These are phyloP conservation scores for Mycena metata DNA, from an alignment of 768 basidiomycete species.

Conservation along the genomic window DNA sequence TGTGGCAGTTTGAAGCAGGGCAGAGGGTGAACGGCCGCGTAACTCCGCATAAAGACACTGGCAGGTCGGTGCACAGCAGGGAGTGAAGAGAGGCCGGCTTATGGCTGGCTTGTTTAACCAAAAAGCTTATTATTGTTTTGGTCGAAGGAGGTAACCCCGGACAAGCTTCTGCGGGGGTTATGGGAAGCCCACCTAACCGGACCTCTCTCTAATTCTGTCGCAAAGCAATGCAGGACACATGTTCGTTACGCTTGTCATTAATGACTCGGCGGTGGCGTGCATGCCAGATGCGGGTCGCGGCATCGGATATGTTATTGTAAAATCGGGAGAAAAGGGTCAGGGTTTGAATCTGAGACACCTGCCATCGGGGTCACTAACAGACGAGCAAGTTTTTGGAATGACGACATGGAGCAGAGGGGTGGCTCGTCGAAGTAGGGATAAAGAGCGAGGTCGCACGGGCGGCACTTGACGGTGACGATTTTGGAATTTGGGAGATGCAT, in stretches of 20 bases:
- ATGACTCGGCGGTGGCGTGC: slow-evolving; percentile 35
- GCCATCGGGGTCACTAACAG: no score
- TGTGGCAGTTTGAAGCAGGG: slow-evolving; percentile 51
- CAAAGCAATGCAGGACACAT: slow-evolving; percentile 36
- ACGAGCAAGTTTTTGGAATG: no score
- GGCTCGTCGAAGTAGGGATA: no score
- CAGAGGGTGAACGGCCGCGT: slow-evolving; percentile 51
- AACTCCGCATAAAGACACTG: no score
- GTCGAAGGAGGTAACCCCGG: slow-evolving; percentile 29
- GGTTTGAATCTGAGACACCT: no score
- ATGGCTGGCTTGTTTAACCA: slow-evolving; percentile 47
- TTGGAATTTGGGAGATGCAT: no score
- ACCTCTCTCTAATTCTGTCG: slow-evolving; percentile 29
- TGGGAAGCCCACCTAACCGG: slow-evolving; percentile 29
- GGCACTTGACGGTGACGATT: no score
- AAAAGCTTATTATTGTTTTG: slow-evolving; percentile 57
- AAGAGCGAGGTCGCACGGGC: no score
- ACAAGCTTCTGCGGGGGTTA: slow-evolving; percentile 37
- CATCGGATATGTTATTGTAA: slow-evolving; percentile 29
- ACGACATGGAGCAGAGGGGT: no score
- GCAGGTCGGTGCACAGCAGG: slow-evolving; percentile 41
- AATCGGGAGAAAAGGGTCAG: slow-evolving; percentile 32
- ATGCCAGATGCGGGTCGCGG: slow-evolving; percentile 28
- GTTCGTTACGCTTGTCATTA: slow-evolving; percentile 42
- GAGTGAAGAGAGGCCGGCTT: slow-evolving; percentile 41